Percentiles rank a stretch among this genome's conserved stretches.
Evolutionary conservation across 306 rosid genomes (phyloP).

Genomic region (Malus sieversii): DNA sequence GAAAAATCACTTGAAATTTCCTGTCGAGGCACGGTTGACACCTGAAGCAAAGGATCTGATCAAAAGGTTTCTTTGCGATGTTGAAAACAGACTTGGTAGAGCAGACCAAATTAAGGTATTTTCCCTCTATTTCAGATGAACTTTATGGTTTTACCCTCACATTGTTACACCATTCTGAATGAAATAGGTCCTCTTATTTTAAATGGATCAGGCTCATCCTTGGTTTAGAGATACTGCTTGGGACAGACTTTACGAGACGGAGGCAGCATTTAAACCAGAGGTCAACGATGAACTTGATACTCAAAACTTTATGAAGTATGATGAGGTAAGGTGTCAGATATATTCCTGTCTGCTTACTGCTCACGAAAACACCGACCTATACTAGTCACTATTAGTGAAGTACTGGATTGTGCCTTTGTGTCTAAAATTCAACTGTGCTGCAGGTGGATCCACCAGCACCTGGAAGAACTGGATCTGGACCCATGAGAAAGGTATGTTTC

Average conservation of each 20-base stretch:
- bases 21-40: slow-evolving; percentile 68
- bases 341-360: not conserved
- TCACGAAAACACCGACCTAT: not conserved
- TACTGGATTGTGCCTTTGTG: not conserved
- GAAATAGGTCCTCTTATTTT: not conserved
- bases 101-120: slow-evolving; percentile 68
- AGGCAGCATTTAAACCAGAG: slow-evolving; percentile 93
- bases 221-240: slow-evolving; percentile 76
- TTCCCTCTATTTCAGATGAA: not conserved
- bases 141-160: not conserved
- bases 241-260: slow-evolving; percentile 72
- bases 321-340: slow-evolving; percentile 48
- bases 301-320: slow-evolving; percentile 89
- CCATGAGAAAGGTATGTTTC: slow-evolving; percentile 59
- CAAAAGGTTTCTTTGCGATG: slow-evolving; percentile 74
- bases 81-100: slow-evolving; percentile 67
- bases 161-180: not conserved
- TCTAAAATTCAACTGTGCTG: slow-evolving; percentile 3
- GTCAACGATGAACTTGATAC: slow-evolving; percentile 86
- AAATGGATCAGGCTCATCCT: slow-evolving; percentile 63
- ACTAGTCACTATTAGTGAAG: not conserved
- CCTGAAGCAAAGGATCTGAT: slow-evolving; percentile 86
- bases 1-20: slow-evolving; percentile 90
- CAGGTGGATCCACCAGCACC: slow-evolving; percentile 68
- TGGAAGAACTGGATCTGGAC: slow-evolving; percentile 63